Base-by-base conservation (phyloP, 129 eudicot species). In the carrot (Daucus carota) region DNA sequence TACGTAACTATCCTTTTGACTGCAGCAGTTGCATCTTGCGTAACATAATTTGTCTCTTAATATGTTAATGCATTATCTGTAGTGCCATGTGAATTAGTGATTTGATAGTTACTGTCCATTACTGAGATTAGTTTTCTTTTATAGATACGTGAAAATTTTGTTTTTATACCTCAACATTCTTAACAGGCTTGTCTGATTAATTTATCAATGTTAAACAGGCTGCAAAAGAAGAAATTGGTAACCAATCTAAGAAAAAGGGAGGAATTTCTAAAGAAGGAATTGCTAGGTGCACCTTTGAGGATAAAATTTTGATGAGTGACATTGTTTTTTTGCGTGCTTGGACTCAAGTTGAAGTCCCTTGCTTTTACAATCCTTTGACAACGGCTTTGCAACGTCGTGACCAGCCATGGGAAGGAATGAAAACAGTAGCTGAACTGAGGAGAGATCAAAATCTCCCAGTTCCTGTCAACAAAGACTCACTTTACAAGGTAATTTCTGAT, bases 271-370 rank as follows among this genome's bases (percentile, higher is more conserved):
- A 88, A 81, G 97, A 89, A 63, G 99, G 97, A 75, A 91, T 95
- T 73, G 99, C 96, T 38, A 83, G 99, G 78, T 95, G 99, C 84
- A 95, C 99, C 34, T 95, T 95, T 82, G 99, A 95, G 84, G 99
- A 95, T 76, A 91, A 81, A 79, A 95, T 95, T 73, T 82, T 91
- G 72, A 95, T 87, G 97, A 89, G 97, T 41, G 99, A 95, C 84
- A 89, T 91, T 75, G 99, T 95, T 41, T 95, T 89, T 50, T 75
- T 95, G 79, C 95, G 94, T 50, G 97, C 97, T 16, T 95, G 99
- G 99, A 86, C 89, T 45, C 89, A 87, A 84, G 99, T 95, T 83
- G 97, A 89, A 26, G 94, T 95, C 45, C 99, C 99, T 26, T 70
- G 73, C 59, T 91, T 91, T 74, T 91, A 81, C 87, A 95, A 95